Evolutionary conservation across 2,329 filamentous ascomycete genomes (phyloP), one percentile per base, ranked within the genome.

Genomic region (Nigrospora sphaerica): DNA sequence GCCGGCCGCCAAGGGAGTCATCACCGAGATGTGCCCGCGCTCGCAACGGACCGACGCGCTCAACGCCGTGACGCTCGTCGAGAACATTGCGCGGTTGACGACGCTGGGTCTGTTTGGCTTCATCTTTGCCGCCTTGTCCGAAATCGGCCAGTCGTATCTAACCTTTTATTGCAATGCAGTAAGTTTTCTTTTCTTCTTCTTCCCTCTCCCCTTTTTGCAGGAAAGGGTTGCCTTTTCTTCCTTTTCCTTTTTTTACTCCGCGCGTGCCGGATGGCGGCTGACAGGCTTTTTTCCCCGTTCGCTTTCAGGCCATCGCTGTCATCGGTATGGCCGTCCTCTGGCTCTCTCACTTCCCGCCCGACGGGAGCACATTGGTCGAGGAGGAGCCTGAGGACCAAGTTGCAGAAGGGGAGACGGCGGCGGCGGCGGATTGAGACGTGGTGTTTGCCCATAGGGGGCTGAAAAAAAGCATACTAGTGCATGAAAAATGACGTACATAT

Each of bases 121-220:
- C 13, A 68, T 85, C 0, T 88, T 87, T 58, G 77, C 82, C 0
- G 75, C 72, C 0, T 71, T 88, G 39, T 80, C 85, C 0, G 70
- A 74, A 32, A 66, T 77, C 0, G 83, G 81, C 1, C 73, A 75
- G 54, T 72, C 77, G 0, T 73, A 83, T 46, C 65, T 81, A 10
- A 85, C 83, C 0, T 88, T 88, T 56, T 77, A 79, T 42, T 81
- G 75, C 57, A 88, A 88, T 55, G 83, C 80, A 5, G 78, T 78
- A 57, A 55, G 75, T 64, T 11, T n/a, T 12, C 14, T 5, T 6
- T 4, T 4, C 11, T 28, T 4, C 18, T 14, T 23, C 18, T 11
- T 5, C 4, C 9, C 65, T 81, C 9, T 85, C 83, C 0, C 88
- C 88, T 56, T 77, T 79, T 42, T 81, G 75, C 57, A 88, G 88